Base-by-base conservation (phyloP, 768 basidiomycete species). In the Termitomyces sp. region DNA sequence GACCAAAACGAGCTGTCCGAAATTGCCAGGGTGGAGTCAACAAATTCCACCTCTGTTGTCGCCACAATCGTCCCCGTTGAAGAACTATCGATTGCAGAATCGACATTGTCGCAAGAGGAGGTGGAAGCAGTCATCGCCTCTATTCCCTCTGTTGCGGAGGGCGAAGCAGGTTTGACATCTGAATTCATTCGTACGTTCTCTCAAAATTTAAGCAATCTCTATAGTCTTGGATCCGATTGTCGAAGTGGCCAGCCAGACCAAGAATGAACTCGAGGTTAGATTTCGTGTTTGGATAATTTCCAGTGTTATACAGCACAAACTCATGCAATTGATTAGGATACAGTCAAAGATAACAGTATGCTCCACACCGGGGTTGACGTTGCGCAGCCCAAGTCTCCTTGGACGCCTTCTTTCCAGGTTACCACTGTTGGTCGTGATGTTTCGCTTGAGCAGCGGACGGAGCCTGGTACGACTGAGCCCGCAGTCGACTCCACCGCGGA, bases 361-460 rank as follows among this genome's bases (percentile, higher is more conserved):
- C 54, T 60, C 17, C n/a, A 45, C 12, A 50, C 35, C 43, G 59
- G 31, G 26, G 54, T 47, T 56, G 67, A 71, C 21, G 50, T 72
- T 14, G 78, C 78, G 49, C 68, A 75, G 38, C 77, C 78, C 21
- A 78, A 78, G 60, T 79, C 78, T 15, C 78, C 79, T 30, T 81
- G 76, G 77, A 76, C 74, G 14, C 75, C 79, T 7, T 80, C 81
- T 2, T 83, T 80, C 72, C 76, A 75, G 56, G 80, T 82, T 23
- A 78, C 71, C 12, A 75, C 78, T 28, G 60, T 70, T 44, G 69
- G 71, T 38, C 61, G 62, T 50, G 73, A 73, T 38, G 55, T 59
- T 23, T 60, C 62, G 15, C 58, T 60, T n/a, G 67, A 66, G 17
- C 66, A 51, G 40, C 26, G 19, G 38, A 40, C 11, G 26, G 38